Evolutionary conservation across 176 grass and related monocot genomes (phyloP).

Genomic region (Avena sativa): DNA sequence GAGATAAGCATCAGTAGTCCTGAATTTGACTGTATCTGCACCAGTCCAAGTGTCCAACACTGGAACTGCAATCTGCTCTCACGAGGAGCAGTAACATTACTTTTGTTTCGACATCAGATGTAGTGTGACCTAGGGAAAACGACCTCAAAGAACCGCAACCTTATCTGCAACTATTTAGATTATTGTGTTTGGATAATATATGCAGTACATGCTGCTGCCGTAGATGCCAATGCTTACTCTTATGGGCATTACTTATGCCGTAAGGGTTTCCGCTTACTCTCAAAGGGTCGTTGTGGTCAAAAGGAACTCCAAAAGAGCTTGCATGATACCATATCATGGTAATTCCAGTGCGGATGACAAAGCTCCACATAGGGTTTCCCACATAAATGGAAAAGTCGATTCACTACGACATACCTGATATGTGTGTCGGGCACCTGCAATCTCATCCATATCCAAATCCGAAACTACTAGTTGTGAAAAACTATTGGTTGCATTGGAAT

Average conservation of each 20-base stretch:
- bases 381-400: slow-evolving; percentile 38
- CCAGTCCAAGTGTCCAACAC: background rate
- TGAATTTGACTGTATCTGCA: background rate
- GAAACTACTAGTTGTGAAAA: background rate
- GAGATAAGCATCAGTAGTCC: background rate
- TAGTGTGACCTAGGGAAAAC: background rate
- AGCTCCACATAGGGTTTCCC: slow-evolving; percentile 43
- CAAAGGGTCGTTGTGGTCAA: background rate
- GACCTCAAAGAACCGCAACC: background rate
- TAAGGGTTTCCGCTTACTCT: background rate
- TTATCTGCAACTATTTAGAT: background rate
- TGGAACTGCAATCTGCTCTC: background rate
- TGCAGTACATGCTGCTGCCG: background rate
- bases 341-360: slow-evolving; percentile 47
- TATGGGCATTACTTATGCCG: slow-evolving; percentile 2
- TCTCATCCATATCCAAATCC: slow-evolving; percentile 31
- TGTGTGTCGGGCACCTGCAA: slow-evolving; percentile 7
- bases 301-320: background rate
- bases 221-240: background rate
- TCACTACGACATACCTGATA: slow-evolving; percentile 11
- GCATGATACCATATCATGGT: background rate
- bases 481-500: slow-evolving; percentile 14
- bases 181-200: background rate
- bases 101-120: background rate
- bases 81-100: background rate